Evolutionary conservation across 2,329 filamentous ascomycete genomes (phyloP), one percentile per base, ranked within the genome.

Genomic region (Penicillium sumatraense): DNA sequence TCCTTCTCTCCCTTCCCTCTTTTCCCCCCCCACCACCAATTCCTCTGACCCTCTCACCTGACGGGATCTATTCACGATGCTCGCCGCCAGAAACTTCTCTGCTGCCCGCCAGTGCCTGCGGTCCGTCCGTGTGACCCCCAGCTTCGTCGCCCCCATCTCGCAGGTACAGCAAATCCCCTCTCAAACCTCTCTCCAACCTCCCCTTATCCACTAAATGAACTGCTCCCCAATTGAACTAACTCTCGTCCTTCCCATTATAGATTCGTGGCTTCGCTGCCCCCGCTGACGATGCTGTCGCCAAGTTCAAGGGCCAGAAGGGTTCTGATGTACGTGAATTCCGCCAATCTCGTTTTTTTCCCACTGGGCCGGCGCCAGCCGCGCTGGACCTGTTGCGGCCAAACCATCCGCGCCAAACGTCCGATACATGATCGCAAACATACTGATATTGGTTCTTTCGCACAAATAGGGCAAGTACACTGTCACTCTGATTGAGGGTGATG

Each of bases 401-500:
- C 27, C 31, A n/a, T 31, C 31, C 50, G 21, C 57, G 18, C 47
- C 33, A 35, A 38, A 31, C 41, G 33, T n/a, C 47, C 35, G 47
- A 51, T 9, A 27, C 27, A 47, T 26, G 20, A 55, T 14, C 29
- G 27, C 40, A 23, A 45, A 38, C 49, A 50, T 48, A 49, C 56
- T 60, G 38, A 63, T 54, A 55, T 51, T 62, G 51, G n/a, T 68
- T 54, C 20, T 16, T 16, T 51, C 42, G 53, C 18, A 61, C 38
- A 64, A 27, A 57, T 70, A 96, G 91, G 95, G 95, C 73, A 95
- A 95, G 79, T 99, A 89, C 85, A 90, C 90, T 55, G 95, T 99
- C 72, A 93, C 91, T 69, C 83, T 99, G 80, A 99, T 99, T 66
- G 96, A 99, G 85, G 95, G 96, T 80, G 96, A 99, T 74, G 95